Evolutionary conservation across 805 yeast genomes (phyloP), one percentile per base, ranked within the genome.

Genomic region (Lachancea fermentati): DNA sequence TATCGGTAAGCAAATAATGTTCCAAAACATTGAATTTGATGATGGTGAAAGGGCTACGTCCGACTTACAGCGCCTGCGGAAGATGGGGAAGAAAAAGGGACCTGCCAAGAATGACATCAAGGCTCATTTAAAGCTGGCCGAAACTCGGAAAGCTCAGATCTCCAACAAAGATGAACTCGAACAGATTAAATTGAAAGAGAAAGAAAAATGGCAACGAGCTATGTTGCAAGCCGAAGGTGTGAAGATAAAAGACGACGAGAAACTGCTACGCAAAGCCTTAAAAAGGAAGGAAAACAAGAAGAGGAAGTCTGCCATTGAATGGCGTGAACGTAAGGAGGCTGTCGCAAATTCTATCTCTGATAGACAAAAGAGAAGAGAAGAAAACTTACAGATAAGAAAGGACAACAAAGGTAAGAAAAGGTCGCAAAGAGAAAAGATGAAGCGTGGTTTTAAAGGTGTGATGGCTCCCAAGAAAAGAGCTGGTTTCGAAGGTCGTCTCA

Each of bases 241-340:
- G 19, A 91, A 87, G 61, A 69, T 91, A 34, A 84, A 83, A 52
- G 96, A 93, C 63, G 94, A 91, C 62, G 97, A 91, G 60, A 81
- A 78, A 57, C 67, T 93, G 52, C 73, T 93, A 63, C 82, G 81
- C 55, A 91, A 86, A 62, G 85, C 97, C 2, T 63, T 91, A 46
- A 88, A 84, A 67, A 75, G 84, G 52, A 85, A 87, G 58, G 91
- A 86, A 52, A 78, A 84, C 46, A 73, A 75, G 57, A 93, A 93
- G 70, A 75, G 85, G 56, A 85, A 81, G 68, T 82, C 94, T 43
- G 95, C 87, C 54, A 68, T 78, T 37, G 95, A 91, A 63, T 93
- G 99, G 99, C 75, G 68, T 49, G 97, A 91, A 37, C 77, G 99
- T 50, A 81, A 85, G 59, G 84, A 81, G 52, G 73, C 73, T 28